Base-by-base conservation (phyloP, 2,329 filamentous ascomycete species). In the Trichoderma sp. region DNA sequence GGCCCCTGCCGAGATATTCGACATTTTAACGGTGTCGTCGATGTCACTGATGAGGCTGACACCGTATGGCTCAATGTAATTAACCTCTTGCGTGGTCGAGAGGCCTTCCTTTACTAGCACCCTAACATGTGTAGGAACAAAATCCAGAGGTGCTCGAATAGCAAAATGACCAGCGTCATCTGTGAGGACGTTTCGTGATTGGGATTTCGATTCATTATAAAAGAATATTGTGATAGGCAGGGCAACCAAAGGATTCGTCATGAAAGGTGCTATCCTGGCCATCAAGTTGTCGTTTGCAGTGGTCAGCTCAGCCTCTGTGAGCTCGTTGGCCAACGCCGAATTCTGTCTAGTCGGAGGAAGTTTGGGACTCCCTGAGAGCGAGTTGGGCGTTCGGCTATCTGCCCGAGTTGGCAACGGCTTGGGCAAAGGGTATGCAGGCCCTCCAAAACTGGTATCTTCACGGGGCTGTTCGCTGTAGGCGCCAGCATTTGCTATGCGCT, bases 41-140 rank as follows among this genome's bases (percentile, higher is more conserved):
- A 99, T 97, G 82, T 99, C 97, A 82, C 95, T 98, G 82, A 99
- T 98, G 75, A 99, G 82, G 83, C 95, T 98, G 77, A 99, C 90
- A 56, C 97, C 97, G 27, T 87, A 87, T 0, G 93, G 90, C 75
- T 96, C 93, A 4, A 93, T 95, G 68, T 98, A 87, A 56, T 91
- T 88, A 62, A 99, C 89, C 74, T 94, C 89, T 77, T 97, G 93
- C 2, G 93, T 94, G 0, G 92, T 92, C 18, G 95, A 97, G 4
- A 99, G 87, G 75, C 92, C 90, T 81, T 98, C 95, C 14, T 93
- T 95, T 6, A 95, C 96, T 21, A 99, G 85, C 1, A 99, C 93
- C 60, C 95, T 90, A 29, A 98, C 92, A 82, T 98, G 92, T 0
- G 95, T 98, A 0, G 97, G 97, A 2, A 98, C 87, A 81, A 99